Evolutionary conservation across 2,329 filamentous ascomycete genomes (phyloP), one percentile per base, ranked within the genome.

Genomic region (Arthrobotrys musiformis): DNA sequence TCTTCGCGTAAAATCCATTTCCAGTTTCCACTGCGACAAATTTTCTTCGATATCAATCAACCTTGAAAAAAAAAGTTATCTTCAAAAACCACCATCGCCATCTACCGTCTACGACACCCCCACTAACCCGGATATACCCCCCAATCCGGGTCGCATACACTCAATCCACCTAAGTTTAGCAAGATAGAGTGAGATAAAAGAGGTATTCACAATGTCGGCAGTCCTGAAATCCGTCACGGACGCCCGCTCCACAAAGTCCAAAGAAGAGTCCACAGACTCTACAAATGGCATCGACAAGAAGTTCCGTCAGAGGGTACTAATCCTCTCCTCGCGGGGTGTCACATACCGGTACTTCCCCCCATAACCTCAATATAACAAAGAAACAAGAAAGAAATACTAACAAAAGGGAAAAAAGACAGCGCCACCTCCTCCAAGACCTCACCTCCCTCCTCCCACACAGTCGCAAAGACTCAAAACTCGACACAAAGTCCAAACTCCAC

Each of bases 391-490:
- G 26, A 54, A 40, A 30, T 42, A 30, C 48, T 68, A 19, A 6
- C 72, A 54, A 60, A 15, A 60, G 58, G 52, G 70, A 63, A 28
- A 40, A 42, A 81, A 96, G 94, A 84, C 95, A 97, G 84, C 92
- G 95, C 48, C 95, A 99, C 85, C 87, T 99, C 48, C 88, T 99
- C 79, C 92, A 94, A 82, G 95, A 99, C 82, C 87, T 99, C 56
- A 90, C 93, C 72, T 88, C 91, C 30, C 90, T 99, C 84, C 90
- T 99, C 79, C 95, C 95, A 1, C 95, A 99, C 84, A 90, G 91
- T 80, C 90, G 93, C 82, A 97, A 97, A 86, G 95, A 99, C 83
- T 93, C 92, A 81, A 99, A 99, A 85, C 92, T 97, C 80, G 95
- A 99, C 84, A 95, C 93, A 64, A 98, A 98, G 85, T 94, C 92